Conservation (phyloP, 2,329 filamentous ascomycete species). For the Calonectria pseudoturangicola region DNA sequence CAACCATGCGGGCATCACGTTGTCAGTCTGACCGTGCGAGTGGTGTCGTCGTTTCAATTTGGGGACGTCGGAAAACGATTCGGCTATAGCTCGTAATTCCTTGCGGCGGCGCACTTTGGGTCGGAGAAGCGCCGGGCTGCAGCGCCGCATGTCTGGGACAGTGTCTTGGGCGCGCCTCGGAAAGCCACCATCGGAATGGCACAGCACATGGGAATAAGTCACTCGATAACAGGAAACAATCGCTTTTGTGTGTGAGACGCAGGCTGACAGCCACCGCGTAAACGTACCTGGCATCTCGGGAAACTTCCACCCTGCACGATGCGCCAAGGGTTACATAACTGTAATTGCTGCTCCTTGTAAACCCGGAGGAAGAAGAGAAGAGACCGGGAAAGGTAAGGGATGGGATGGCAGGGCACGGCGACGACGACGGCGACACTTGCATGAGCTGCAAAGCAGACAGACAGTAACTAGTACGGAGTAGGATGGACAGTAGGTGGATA, state of each 20-base stretch:
- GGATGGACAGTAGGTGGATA: no score
- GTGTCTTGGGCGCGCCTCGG: constrained; percentile 19
- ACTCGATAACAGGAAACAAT: constrained; percentile 26
- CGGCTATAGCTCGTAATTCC: constrained; percentile 37
- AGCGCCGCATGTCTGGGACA: constrained; percentile 15
- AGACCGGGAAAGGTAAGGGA: not conserved
- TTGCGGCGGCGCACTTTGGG: not conserved
- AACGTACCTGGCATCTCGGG: constrained; percentile 23
- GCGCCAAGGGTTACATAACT: constrained; percentile 13
- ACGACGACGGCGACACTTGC: not conserved
- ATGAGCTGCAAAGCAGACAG: constrained; percentile 11
- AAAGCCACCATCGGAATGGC: constrained; percentile 27
- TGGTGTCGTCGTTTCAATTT: constrained; percentile 1
- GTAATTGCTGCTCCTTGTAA: not conserved
- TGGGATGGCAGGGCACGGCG: no score
- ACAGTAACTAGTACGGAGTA: no score
- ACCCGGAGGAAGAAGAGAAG: not conserved
- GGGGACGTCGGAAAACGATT: constrained; percentile 22
- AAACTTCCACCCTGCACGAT: constrained; percentile 38
- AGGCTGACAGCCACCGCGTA: not conserved
- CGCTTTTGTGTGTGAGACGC: not conserved
- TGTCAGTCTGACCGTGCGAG: constrained; percentile 6
- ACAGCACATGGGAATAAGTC: constrained; percentile 1
- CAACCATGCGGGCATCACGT: constrained; percentile 26
- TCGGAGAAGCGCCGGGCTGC: constrained; percentile 18